Conservation (phyloP, 495 filamentous ascomycete genomes). For the Hypoxylon cercidicola region DNA sequence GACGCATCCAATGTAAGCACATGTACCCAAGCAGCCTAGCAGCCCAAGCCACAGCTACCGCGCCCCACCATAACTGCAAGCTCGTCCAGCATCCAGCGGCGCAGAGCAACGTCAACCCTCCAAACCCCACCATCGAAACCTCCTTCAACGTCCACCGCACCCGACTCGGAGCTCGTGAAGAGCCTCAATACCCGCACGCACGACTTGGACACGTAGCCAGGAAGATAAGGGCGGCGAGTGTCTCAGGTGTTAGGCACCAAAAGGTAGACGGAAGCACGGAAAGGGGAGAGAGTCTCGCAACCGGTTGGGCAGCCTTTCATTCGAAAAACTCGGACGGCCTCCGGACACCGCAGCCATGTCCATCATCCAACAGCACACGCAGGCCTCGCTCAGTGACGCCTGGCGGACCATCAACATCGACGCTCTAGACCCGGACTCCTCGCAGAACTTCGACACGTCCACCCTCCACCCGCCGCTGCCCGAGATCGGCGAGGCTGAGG, state of each 20-base stretch:
- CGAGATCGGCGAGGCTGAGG: slow-evolving; percentile 73
- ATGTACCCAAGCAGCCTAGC: slow-evolving; percentile 32
- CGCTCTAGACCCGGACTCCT: slow-evolving; percentile 84
- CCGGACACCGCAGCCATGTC: slow-evolving; percentile 59
- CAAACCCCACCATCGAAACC: slow-evolving; percentile 24
- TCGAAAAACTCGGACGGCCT: neutral
- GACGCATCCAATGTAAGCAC: no score
- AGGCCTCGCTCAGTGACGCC: slow-evolving; percentile 63
- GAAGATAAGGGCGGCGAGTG: slow-evolving; percentile 30
- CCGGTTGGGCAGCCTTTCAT: slow-evolving; percentile 25
- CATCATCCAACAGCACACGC: slow-evolving; percentile 65
- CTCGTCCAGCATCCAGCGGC: slow-evolving; percentile 27
- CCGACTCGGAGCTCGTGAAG: slow-evolving; percentile 17
- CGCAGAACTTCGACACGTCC: slow-evolving; percentile 84
- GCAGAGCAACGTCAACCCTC: slow-evolving; percentile 39
- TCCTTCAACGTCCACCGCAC: slow-evolving; percentile 27
- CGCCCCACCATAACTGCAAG: slow-evolving; percentile 19
- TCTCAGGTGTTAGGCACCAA: slow-evolving; percentile 35
- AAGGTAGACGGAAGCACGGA: neutral
- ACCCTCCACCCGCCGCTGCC: slow-evolving; percentile 78
- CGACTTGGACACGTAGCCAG: slow-evolving; percentile 32
- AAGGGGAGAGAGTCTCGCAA: neutral
- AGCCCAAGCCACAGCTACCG: slow-evolving; percentile 22
- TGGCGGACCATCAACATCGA: slow-evolving; percentile 97
- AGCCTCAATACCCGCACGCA: slow-evolving; percentile 21